Base-by-base conservation (phyloP, 2,329 filamentous ascomycete species). In the Claviceps pazoutovae region DNA sequence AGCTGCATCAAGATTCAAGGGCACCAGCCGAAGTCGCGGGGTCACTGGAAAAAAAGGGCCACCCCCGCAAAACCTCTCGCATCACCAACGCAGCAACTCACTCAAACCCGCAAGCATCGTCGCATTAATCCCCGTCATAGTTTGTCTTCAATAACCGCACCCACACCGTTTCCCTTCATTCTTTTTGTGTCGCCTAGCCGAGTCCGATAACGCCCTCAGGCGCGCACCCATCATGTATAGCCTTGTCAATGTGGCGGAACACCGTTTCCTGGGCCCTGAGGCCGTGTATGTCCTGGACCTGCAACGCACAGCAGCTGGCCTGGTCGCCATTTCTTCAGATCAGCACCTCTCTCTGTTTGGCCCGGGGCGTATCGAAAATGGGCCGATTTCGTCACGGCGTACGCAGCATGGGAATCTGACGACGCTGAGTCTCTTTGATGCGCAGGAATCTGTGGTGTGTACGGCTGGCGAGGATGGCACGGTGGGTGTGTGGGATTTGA, bases 391-490 rank as follows among this genome's bases (percentile, higher is more conserved):
- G 30, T 69, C 71, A 49, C 67, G 79, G 47, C 62, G 64, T 38
- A 77, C 75, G 9, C 69, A 73, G 36, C 80, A 86, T 56, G 72
- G 75, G 5, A 84, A 84, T 55, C 69, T 88, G 57, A 82, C 81
- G 14, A 80, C 78, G 55, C 68, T 87, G 34, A 74, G 75, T 50
- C 70, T 75, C 1, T 75, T 79, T 46, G 77, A 79, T 54, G 68
- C 66, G 5, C 66, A 65, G 19, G 72, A 72, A 30, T 74, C 73
- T 4, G 62, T 82, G 19, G 71, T 88, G 5, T 79, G 78, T 54
- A 89, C 86, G 0, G 79, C 84, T 0, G 86, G 86, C 46, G 78
- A 84, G 63, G 82, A 89, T 61, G 86, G 86, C 7, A 70, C 73
- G 8, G 75, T 88, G 11, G 75, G 71, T 0, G 67, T 85, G 47